These are phyloP conservation scores for Senecio squalidus DNA, from an alignment of 140 eudicot species.

Conservation along the genomic window DNA sequence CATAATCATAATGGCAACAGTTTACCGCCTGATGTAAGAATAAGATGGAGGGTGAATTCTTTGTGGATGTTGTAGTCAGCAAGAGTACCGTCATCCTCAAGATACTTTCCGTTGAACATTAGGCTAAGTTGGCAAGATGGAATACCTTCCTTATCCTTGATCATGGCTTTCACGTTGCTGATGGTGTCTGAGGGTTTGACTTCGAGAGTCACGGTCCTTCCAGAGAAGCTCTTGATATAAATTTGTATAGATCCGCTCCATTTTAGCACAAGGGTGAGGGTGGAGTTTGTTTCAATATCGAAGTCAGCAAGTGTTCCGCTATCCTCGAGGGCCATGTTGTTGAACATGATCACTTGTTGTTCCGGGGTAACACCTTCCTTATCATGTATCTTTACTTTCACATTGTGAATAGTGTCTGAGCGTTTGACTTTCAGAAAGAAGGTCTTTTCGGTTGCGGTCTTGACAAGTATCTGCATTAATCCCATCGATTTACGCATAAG, in stretches of 20 bases:
- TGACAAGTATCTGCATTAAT: background rate
- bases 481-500: background rate
- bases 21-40: too few species aligned
- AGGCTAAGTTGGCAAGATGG: background rate
- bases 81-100: background rate
- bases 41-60: background rate
- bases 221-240: background rate
- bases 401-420: background rate
- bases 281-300: too few species aligned
- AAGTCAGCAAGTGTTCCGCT: background rate
- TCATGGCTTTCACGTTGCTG: background rate
- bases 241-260: background rate
- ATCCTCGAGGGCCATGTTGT: background rate
- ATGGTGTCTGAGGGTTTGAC: background rate
- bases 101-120: background rate
- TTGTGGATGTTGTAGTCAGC: background rate
- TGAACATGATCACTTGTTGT: background rate
- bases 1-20: too few species aligned
- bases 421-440: background rate
- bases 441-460: background rate
- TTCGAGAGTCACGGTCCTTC: background rate
- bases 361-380: background rate
- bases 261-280: too few species aligned
- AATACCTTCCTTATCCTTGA: background rate
- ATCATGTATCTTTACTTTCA: background rate